A percentile compares a stretch with the other conserved stretches of the same genome.
Conservation (phyloP, 768 basidiomycete genomes). For the Auriscalpium vulgare region DNA sequence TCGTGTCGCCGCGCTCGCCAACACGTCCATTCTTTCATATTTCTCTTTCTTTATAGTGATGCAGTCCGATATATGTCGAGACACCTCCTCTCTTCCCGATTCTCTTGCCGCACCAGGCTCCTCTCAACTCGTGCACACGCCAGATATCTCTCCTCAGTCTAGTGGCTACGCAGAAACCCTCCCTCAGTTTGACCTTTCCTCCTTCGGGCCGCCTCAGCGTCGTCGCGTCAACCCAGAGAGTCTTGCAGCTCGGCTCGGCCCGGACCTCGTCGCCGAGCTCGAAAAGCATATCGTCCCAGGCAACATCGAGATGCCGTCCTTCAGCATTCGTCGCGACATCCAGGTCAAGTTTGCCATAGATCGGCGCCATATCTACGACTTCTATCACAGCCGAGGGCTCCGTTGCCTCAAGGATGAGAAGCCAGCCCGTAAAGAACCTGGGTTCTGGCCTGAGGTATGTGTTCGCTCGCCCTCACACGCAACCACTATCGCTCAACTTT, state of each 20-base stretch:
- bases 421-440: constrained; percentile 9
- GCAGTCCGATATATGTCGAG: no score
- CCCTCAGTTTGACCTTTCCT: no score
- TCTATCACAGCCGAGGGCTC: constrained; percentile 53
- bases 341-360: constrained; percentile 66
- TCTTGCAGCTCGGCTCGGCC: constrained; percentile 57
- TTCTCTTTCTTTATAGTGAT: no score
- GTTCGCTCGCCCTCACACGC: not conserved
- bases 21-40: no score
- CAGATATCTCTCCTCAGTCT: no score
- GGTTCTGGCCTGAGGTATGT: constrained; percentile 8
- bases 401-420: constrained; percentile 19
- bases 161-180: no score
- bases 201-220: constrained; percentile 22
- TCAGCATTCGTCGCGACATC: constrained; percentile 58
- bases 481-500: not conserved
- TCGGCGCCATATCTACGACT: constrained; percentile 70
- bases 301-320: constrained; percentile 67
- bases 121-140: no score
- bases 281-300: constrained; percentile 64
- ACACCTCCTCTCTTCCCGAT: no score
- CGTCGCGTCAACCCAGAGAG: constrained; percentile 60
- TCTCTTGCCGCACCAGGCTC: no score
- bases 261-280: constrained; percentile 62
- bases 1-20: no score